phyloP scores from a whole-genome alignment of 257 asterid genomes.

The Scutellaria minor region DNA sequence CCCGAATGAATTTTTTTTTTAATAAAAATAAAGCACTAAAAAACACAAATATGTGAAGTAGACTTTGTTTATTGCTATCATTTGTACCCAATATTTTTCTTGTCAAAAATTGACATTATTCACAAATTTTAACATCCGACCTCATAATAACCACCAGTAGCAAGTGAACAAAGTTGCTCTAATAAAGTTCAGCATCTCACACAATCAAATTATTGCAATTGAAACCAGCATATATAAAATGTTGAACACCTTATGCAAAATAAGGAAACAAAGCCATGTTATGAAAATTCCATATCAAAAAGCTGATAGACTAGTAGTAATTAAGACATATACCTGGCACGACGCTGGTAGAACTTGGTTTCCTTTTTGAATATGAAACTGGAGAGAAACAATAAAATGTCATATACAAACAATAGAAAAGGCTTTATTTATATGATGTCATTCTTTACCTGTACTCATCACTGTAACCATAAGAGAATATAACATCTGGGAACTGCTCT shows the following conservation, averaged over 20 bases:
- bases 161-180: background rate
- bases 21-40: background rate
- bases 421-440: background rate
- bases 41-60: background rate
- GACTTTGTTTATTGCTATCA: background rate
- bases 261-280: background rate
- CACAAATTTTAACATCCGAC: background rate
- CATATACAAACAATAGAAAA: constrained; percentile 8
- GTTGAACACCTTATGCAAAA: background rate
- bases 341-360: constrained; percentile 81
- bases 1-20: no score
- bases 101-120: background rate
- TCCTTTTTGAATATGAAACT: constrained; percentile 75
- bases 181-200: background rate
- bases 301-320: background rate
- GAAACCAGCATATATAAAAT: background rate
- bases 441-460: constrained; percentile 71
- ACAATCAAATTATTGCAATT: constrained; percentile 3
- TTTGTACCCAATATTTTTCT: background rate
- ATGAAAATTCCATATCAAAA: background rate
- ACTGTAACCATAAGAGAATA: constrained; percentile 67
- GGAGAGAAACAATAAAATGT: constrained; percentile 31
- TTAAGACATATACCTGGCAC: constrained; percentile 62
- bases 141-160: background rate
- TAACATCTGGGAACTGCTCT: constrained; percentile 80